Evolutionary conservation across 352 stramenopile genomes (phyloP).

Genomic region (Lagenidium sp.): DNA sequence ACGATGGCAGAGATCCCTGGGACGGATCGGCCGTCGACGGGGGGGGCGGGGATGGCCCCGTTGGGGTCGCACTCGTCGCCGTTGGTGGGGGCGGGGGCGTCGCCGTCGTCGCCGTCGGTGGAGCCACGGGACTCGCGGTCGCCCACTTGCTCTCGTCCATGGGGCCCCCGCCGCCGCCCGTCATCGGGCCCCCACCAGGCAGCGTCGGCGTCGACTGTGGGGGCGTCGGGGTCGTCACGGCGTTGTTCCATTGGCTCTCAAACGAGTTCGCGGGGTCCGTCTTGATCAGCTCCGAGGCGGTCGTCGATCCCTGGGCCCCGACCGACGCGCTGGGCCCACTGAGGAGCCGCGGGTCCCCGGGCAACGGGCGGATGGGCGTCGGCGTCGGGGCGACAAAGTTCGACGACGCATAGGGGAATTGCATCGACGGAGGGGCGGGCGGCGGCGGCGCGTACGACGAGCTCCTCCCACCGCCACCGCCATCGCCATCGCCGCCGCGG

Average conservation of each 20-base stretch:
- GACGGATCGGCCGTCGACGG: conserved; percentile 35
- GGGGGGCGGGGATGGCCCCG: conserved; percentile 21
- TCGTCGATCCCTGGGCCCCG: too few relatives aligned
- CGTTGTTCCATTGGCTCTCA: neutral
- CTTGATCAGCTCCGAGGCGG: neutral
- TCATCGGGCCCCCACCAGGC: neutral
- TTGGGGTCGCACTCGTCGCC: neutral
- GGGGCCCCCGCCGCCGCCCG: too few relatives aligned
- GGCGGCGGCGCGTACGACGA: too few relatives aligned
- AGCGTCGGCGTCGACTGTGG: too few relatives aligned
- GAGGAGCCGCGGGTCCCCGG: conserved; percentile 49
- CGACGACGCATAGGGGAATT: conserved; percentile 50
- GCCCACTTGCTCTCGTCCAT: neutral
- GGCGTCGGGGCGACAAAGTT: conserved; percentile 58
- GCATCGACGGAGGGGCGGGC: conserved; percentile 9
- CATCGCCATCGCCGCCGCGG: neutral
- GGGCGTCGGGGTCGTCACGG: neutral
- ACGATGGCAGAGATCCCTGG: too few relatives aligned
- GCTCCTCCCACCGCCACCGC: too few relatives aligned
- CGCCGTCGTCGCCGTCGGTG: neutral
- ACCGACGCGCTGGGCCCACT: too few relatives aligned
- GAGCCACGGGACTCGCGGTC: neutral
- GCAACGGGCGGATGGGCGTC: conserved; percentile 64
- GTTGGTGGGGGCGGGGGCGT: neutral
- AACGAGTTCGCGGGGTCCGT: neutral